phyloP scores from a whole-genome alignment of 768 basidiomycete genomes.

The Tremella fuciformis region DNA sequence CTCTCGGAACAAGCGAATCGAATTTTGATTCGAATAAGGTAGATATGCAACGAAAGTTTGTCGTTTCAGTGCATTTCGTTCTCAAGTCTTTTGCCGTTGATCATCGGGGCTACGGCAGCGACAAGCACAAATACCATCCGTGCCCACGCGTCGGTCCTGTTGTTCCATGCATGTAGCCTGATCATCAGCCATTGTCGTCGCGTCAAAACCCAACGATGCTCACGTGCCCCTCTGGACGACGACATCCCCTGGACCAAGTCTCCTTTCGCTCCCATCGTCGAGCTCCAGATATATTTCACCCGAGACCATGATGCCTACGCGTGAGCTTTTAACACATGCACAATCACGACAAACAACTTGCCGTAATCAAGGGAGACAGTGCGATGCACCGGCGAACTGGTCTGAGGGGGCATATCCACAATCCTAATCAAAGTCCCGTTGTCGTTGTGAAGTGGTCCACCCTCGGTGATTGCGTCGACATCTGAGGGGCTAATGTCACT shows the following conservation, averaged over 20 bases:
- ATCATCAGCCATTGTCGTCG: background rate
- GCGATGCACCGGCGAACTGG: background rate
- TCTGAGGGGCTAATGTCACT: no score
- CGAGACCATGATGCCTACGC: background rate
- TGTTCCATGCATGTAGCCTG: conserved; percentile 1
- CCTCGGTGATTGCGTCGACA: background rate
- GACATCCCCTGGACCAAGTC: background rate
- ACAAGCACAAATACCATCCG: background rate
- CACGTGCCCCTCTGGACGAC: conserved; percentile 1
- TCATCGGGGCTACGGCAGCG: background rate
- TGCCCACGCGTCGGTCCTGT: background rate
- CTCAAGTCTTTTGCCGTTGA: background rate
- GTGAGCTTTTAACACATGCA: background rate
- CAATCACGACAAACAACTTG: background rate
- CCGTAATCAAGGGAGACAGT: conserved; percentile 5
- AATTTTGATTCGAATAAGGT: no score
- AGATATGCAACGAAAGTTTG: no score
- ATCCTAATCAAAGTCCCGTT: background rate
- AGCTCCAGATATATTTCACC: background rate
- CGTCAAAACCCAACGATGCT: background rate
- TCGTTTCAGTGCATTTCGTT: background rate
- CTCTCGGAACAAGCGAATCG: no score
- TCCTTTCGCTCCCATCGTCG: background rate
- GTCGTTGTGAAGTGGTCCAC: background rate
- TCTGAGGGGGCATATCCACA: background rate